Conservation (phyloP, 2,329 filamentous ascomycete species). For the Blumeria graminis region DNA sequence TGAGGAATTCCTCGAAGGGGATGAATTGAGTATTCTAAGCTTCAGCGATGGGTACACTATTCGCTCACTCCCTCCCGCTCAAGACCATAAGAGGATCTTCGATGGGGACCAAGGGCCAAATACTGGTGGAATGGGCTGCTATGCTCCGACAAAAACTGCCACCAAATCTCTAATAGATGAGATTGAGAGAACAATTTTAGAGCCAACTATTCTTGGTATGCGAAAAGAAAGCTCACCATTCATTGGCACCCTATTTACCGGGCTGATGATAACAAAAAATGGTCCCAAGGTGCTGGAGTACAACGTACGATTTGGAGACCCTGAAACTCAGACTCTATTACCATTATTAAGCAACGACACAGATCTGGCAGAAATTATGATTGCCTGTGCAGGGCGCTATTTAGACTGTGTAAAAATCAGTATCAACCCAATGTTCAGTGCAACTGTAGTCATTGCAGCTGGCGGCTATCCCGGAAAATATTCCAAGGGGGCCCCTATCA, state of each 20-base stretch:
- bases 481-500: constrained; percentile 46
- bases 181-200: constrained; percentile 61
- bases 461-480: constrained; percentile 79
- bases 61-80: constrained; percentile 63
- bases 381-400: constrained; percentile 55
- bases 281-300: constrained; percentile 77
- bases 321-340: constrained; percentile 71
- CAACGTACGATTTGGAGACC: constrained; percentile 81
- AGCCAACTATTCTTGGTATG: constrained; percentile 79
- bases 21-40: constrained; percentile 75
- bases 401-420: constrained; percentile 46
- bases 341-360: constrained; percentile 53
- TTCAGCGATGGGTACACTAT: constrained; percentile 81
- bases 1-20: constrained; percentile 76
- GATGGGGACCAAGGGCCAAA: constrained; percentile 33
- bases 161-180: constrained; percentile 41
- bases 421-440: constrained; percentile 38
- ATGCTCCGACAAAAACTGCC: constrained; percentile 2
- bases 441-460: constrained; percentile 83
- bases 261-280: constrained; percentile 69
- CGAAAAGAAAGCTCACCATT: constrained; percentile 52
- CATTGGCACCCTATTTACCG: constrained; percentile 59
- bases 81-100: constrained; percentile 88
- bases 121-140: constrained; percentile 4
- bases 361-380: constrained; percentile 72